Evolutionary conservation across 2,329 filamentous ascomycete species (phyloP), one percentile per base, ranked within the genome.

Genomic region (Cercospora zeae-maydis): DNA sequence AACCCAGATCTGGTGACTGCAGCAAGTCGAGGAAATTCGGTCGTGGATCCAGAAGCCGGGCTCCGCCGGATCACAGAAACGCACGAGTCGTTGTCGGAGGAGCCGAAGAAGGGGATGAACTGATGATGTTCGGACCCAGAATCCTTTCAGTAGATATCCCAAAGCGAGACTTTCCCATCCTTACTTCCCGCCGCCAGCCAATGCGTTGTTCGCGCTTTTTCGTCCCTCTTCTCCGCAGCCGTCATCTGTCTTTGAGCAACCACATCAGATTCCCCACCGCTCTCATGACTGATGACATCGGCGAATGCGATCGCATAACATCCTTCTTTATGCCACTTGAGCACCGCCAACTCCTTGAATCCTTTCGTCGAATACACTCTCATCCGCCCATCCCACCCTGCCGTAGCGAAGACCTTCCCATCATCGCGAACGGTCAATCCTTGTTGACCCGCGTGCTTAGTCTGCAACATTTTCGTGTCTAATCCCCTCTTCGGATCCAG

Each of bases 141-240:
- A 7, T 1, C 2, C 7, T n/a, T 24, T 73, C 69, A 82, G 62
- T 95, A 99, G 63, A 98, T 87, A 78, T 97, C 91, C 95, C 95
- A 99, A 69, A 99, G 79, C 73, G 92, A 96, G 66, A 98, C 86
- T 75, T 96, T 96, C 16, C 93, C 95, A 78, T 98, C 95, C 75
- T 98, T 99, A 60, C 91, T 90, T 1, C 95, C 95, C 1, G 87
- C 91, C 16, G 89, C 95, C 57, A 98, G 76, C 93, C 93, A 98
- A 76, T 98, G 93, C 24, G 88, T 89, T 56, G 80, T 81, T 71
- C 84, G 87, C 10, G 89, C 88, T 69, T 86, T 87, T 51, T 75
- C 70, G 24, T 75, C 76, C 21, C 79, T 67, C 58, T 76, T 74
- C 51, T 73, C 63, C 42, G 77, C 72, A 1, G 75, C 72, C 2